phyloP scores from a whole-genome alignment of 805 yeast genomes.

The Lachancea fermentati region DNA sequence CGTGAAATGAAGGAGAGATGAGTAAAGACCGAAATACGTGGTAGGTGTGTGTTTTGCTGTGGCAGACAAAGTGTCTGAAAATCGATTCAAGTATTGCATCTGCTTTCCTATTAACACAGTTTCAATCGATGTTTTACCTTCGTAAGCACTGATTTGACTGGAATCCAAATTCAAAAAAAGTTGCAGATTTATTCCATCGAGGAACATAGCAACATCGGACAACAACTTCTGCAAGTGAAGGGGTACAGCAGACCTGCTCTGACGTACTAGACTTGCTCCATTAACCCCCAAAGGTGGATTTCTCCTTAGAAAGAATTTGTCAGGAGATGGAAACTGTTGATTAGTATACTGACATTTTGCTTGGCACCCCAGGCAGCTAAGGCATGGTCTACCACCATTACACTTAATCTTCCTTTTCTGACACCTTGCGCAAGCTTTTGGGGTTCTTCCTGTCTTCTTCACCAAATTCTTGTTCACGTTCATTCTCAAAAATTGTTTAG shows the following conservation, averaged over 20 bases:
- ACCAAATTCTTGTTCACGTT: too few relatives aligned
- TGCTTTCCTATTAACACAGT: slow-evolving; percentile 9
- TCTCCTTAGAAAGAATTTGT: background rate
- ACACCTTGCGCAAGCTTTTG: slow-evolving; percentile 53
- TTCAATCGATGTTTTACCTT: slow-evolving; percentile 10
- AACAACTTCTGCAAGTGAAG: too few relatives aligned
- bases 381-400: slow-evolving; percentile 48
- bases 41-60: background rate
- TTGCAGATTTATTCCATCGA: slow-evolving; percentile 10
- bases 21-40: slow-evolving; percentile 12
- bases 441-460: too few relatives aligned
- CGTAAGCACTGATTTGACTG: slow-evolving; percentile 1
- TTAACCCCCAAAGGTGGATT: background rate
- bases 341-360: slow-evolving; percentile 8
- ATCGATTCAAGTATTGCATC: slow-evolving; percentile 4
- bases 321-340: background rate
- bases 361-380: slow-evolving; percentile 33
- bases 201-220: too few relatives aligned
- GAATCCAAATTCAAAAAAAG: slow-evolving; percentile 5
- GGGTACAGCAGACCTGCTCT: slow-evolving; percentile 5
- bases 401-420: slow-evolving; percentile 53
- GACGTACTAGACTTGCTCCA: background rate
- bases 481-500: too few relatives aligned
- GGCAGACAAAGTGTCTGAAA: background rate
- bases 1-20: slow-evolving; percentile 10